Evolutionary conservation across 2,329 filamentous ascomycete genomes (phyloP).

Genomic region (Claviceps cyperi): DNA sequence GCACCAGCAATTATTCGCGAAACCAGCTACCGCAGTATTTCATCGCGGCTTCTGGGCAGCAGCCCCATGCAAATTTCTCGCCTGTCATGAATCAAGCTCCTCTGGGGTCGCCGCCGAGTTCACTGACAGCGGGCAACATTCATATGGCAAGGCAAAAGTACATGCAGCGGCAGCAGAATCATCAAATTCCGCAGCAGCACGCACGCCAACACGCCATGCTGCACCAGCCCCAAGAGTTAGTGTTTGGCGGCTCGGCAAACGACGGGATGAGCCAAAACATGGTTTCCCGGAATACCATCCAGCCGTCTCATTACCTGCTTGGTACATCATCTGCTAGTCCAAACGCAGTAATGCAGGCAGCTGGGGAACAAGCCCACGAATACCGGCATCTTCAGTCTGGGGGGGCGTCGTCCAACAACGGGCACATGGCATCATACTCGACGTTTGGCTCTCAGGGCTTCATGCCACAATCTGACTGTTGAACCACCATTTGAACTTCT

Average conservation of each 20-base stretch:
- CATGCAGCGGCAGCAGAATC: not conserved
- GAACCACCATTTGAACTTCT: not conserved
- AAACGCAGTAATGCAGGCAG: not conserved
- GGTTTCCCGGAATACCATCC: not conserved
- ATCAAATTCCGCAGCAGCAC: not conserved
- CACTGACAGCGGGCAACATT: not conserved
- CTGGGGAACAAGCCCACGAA: not conserved
- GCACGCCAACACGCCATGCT: not conserved
- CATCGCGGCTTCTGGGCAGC: not conserved
- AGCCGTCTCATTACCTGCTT: not conserved
- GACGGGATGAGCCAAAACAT: not conserved
- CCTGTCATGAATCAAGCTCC: not conserved
- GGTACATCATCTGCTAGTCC: not conserved
- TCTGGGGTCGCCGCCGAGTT: not conserved
- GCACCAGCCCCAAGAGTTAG: not conserved
- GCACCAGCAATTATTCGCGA: not conserved
- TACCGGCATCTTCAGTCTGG: not conserved
- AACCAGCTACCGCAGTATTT: constrained; percentile 1
- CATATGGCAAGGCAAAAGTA: constrained; percentile 1
- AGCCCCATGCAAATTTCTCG: not conserved
- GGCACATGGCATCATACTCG: constrained; percentile 1
- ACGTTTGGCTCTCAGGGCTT: constrained; percentile 1
- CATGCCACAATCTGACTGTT: constrained; percentile 1
- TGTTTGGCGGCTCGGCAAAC: not conserved
- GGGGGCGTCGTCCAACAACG: not conserved